phyloP scores from a whole-genome alignment of 2,329 filamentous ascomycete genomes.

The Onygena corvina region DNA sequence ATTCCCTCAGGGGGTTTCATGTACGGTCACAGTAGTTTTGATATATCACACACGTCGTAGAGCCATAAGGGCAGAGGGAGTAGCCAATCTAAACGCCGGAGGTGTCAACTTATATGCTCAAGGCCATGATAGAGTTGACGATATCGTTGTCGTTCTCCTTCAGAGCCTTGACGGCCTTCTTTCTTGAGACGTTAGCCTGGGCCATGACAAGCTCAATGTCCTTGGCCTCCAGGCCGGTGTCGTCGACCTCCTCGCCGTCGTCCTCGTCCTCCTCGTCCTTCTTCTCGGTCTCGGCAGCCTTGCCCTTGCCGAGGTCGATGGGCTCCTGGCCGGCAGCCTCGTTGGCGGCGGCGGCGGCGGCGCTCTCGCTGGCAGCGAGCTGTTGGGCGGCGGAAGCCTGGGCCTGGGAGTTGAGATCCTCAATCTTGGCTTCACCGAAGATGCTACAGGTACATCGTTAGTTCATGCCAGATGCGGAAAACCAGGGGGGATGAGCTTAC shows the following conservation, averaged over 20 bases:
- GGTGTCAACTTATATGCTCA: constrained; percentile 56
- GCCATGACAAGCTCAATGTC: constrained; percentile 99
- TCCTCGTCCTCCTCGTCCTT: constrained; percentile 74
- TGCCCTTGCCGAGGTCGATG: constrained; percentile 48
- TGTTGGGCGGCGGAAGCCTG: constrained; percentile 93
- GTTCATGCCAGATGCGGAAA: neutral
- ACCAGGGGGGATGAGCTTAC: constrained; percentile 46
- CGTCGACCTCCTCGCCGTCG: constrained; percentile 90
- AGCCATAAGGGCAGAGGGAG: neutral
- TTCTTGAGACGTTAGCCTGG: constrained; percentile 89
- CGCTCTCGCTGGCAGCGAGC: constrained; percentile 63
- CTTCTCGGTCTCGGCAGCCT: constrained; percentile 47
- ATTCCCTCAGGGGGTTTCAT: neutral
- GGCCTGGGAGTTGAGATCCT: constrained; percentile 97
- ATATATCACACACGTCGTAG: neutral
- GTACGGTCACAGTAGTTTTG: constrained; percentile 1
- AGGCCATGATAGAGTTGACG: constrained; percentile 99
- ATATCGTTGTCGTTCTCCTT: constrained; percentile 98
- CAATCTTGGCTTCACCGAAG: constrained; percentile 99
- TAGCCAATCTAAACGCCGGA: neutral
- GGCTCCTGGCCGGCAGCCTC: constrained; percentile 51
- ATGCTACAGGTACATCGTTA: constrained; percentile 48
- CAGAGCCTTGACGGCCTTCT: constrained; percentile 96
- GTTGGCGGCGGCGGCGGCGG: constrained; percentile 45
- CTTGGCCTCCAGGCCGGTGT: constrained; percentile 90